phyloP scores from a whole-genome alignment of 352 stramenopile genomes.

The Discostella stelligera region DNA sequence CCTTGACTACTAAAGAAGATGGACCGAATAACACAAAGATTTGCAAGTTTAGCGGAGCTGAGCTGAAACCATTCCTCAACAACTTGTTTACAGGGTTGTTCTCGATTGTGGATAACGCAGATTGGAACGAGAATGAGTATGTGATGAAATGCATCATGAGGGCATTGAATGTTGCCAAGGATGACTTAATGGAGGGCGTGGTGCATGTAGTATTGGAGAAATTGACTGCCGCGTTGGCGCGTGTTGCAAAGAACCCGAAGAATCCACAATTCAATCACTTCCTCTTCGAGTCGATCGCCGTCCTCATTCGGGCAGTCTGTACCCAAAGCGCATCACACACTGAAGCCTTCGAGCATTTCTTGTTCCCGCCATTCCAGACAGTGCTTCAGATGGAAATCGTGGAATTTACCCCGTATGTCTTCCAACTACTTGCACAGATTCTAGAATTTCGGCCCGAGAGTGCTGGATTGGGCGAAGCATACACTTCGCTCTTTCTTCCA shows the following conservation, averaged over 20 bases:
- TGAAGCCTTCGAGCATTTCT: slow-evolving; percentile 88
- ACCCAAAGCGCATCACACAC: slow-evolving; percentile 69
- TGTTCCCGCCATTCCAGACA: slow-evolving; percentile 97
- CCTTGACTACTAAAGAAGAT: slow-evolving; percentile 92
- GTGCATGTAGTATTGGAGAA: slow-evolving; percentile 93
- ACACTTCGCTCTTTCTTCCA: slow-evolving; percentile 92
- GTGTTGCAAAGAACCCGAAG: slow-evolving; percentile 95
- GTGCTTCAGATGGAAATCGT: slow-evolving; percentile 96
- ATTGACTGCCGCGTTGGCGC: slow-evolving; percentile 89
- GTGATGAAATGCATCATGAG: slow-evolving; percentile 98
- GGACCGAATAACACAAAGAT: slow-evolving; percentile 49
- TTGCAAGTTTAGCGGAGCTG: slow-evolving; percentile 79
- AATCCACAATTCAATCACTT: slow-evolving; percentile 99
- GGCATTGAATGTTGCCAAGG: slow-evolving; percentile 89
- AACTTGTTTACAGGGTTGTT: slow-evolving; percentile 94
- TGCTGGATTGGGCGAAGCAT: slow-evolving; percentile 84
- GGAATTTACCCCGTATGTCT: slow-evolving; percentile 97
- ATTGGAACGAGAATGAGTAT: slow-evolving; percentile 97
- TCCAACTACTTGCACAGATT: slow-evolving; percentile 98
- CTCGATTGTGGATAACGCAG: slow-evolving; percentile 90
- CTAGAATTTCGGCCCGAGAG: slow-evolving; percentile 90
- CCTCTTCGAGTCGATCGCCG: slow-evolving; percentile 97
- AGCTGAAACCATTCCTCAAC: slow-evolving; percentile 89
- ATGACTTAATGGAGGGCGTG: slow-evolving; percentile 86
- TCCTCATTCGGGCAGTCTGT: slow-evolving; percentile 92